phyloP scores from a whole-genome alignment of 306 rosid genomes.

The Arachis hypogaea region DNA sequence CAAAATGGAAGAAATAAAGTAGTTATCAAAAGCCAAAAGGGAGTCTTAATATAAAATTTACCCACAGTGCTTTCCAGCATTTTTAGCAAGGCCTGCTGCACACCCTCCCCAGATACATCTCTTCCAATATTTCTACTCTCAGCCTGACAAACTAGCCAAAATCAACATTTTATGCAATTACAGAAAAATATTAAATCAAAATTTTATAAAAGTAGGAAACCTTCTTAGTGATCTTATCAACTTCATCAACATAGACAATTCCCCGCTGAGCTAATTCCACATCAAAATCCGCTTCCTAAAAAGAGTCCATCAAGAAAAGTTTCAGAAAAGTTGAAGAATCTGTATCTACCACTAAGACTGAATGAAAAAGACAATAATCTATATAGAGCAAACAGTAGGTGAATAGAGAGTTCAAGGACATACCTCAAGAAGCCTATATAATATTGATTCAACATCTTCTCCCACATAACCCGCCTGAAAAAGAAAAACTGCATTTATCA shows the following conservation, averaged over 20 bases:
- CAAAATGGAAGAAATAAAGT: neutral
- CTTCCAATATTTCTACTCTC: conserved; percentile 65
- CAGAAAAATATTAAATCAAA: neutral
- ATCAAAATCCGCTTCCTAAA: conserved; percentile 73
- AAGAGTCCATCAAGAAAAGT: conserved; percentile 21
- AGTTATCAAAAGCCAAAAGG: neutral
- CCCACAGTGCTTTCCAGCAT: conserved; percentile 84
- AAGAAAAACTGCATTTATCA: conserved; percentile 7
- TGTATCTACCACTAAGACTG: conserved; percentile 19
- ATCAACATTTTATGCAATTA: conserved; percentile 6
- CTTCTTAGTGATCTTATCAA: conserved; percentile 78
- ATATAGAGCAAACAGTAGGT: neutral
- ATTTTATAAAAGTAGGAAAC: conserved; percentile 34
- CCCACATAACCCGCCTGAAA: conserved; percentile 81
- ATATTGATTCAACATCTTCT: conserved; percentile 72
- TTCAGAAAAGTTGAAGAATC: neutral
- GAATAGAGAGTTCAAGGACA: conserved; percentile 17
- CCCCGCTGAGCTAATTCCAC: conserved; percentile 77
- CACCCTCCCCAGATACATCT: conserved; percentile 87
- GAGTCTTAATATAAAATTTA: conserved; percentile 26
- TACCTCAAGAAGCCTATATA: conserved; percentile 67
- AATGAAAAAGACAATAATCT: neutral
- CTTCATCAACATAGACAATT: conserved; percentile 75
- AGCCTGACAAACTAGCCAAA: conserved; percentile 46
- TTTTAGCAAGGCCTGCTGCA: conserved; percentile 78